Base-by-base conservation (phyloP, 169 alveolate genomes). In the Cryptosporidium muris region DNA sequence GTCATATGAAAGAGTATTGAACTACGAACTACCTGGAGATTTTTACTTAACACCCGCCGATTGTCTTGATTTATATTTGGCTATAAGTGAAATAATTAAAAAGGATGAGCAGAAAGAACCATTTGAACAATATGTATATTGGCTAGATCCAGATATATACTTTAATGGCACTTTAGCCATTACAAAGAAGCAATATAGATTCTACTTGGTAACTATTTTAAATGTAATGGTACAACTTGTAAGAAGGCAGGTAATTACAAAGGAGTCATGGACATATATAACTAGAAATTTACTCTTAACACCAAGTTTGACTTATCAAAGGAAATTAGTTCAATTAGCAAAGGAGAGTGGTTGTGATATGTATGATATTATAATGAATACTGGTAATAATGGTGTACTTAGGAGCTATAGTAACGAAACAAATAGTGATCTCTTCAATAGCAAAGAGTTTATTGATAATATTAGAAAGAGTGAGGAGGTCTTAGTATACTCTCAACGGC, bases 181-280 rank as follows among this genome's bases (percentile, higher is more conserved):
- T 52, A 92, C 95, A 7, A 92, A 92, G 88, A 80, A 91, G 48
- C 95, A 92, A 67, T 92, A 92, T 81, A 66, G 95, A 51, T 90
- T 58, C 53, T 91, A 56, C 40, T 64, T 74, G 54, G 54, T 68
- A 43, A 74, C 85, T 34, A 4, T 74, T 43, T 45, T 74, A 51
- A 43, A 52, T 43, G 60, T 53, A 3, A 74, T 63, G 3, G 85
- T 74, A 14, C 9, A 11, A 37, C 49, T 74, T 4, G 85, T 74
- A 3, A 66, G 60, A 60, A 74, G 47, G 16, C 16, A 60, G 34
- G 47, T 37, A 25, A 12, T 74, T 11, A 58, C 68, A 6, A 54
- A 74, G 53, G 85, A 74, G 45, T 58, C 60, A 63, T 74, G 85
- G 85, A 34, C 43, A 6, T n/a, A 74, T 42, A 60, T 74, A 6